Evolutionary conservation across 2,329 filamentous ascomycete genomes (phyloP).

Genomic region (Purpureocillium lavendulum): DNA sequence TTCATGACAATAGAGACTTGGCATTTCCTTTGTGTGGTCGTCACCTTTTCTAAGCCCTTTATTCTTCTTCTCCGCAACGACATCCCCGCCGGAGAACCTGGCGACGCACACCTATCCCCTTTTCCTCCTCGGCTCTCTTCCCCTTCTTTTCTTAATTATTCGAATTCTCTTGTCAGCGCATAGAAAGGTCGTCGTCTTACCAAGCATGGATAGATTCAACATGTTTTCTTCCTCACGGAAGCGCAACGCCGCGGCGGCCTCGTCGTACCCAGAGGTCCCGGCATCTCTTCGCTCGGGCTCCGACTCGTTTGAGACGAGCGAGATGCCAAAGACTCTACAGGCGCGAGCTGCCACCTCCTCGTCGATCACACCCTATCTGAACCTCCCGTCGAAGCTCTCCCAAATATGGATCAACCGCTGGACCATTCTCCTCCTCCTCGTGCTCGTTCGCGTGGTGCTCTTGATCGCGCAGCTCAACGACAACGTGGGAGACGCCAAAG

Average conservation of each 20-base stretch:
- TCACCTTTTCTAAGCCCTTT: too few relatives aligned
- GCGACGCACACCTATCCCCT: too few relatives aligned
- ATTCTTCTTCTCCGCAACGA: neutral
- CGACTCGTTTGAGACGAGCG: constrained; percentile 26
- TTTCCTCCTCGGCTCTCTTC: too few relatives aligned
- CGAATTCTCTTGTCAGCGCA: too few relatives aligned
- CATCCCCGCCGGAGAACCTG: neutral
- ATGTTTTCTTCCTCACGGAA: constrained; percentile 28
- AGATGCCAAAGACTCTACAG: constrained; percentile 20
- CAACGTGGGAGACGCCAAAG: constrained; percentile 67
- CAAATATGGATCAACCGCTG: constrained; percentile 98
- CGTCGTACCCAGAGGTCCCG: constrained; percentile 27
- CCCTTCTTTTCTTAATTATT: neutral
- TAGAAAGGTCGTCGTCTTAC: too few relatives aligned
- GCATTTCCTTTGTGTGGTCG: neutral
- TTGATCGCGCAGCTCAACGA: constrained; percentile 64
- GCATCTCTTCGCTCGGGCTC: constrained; percentile 24
- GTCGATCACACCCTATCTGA: constrained; percentile 82
- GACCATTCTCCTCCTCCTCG: constrained; percentile 82
- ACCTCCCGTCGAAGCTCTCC: constrained; percentile 78
- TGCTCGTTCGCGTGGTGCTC: constrained; percentile 74
- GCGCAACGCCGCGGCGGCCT: constrained; percentile 14
- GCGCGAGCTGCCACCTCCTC: constrained; percentile 49
- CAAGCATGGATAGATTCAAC: constrained; percentile 16
- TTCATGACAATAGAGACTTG: neutral